phyloP scores from a whole-genome alignment of 1,139 yeast species.

The Lizanozyma gosingica region DNA sequence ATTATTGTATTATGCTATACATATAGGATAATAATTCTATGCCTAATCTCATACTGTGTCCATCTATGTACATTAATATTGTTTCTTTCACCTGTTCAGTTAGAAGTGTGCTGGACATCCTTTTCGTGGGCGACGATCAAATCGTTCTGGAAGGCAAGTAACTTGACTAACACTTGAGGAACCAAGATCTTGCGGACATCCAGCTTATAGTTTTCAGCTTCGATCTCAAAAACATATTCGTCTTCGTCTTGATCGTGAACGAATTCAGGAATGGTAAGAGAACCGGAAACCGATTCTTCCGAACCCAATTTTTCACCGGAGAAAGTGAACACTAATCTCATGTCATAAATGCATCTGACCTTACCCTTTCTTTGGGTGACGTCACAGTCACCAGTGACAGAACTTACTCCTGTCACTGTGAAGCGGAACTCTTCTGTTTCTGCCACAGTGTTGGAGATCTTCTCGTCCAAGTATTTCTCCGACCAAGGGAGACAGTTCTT shows the following conservation, averaged over 20 bases:
- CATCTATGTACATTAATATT: too few relatives aligned
- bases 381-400: slow-evolving; percentile 65
- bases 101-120: slow-evolving; percentile 45
- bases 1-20: too few relatives aligned
- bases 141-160: slow-evolving; percentile 52
- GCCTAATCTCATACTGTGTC: too few relatives aligned
- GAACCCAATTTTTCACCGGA: slow-evolving; percentile 19
- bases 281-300: slow-evolving; percentile 23
- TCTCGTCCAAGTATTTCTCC: slow-evolving; percentile 43
- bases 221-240: slow-evolving; percentile 49
- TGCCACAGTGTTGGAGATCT: slow-evolving; percentile 28
- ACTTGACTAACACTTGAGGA: slow-evolving; percentile 40
- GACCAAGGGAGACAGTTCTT: slow-evolving; percentile 76
- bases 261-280: slow-evolving; percentile 51
- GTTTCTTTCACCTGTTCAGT: slow-evolving; percentile 2
- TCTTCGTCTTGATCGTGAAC: slow-evolving; percentile 65
- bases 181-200: slow-evolving; percentile 38
- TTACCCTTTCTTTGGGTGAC: slow-evolving; percentile 78
- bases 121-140: slow-evolving; percentile 52
- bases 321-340: slow-evolving; percentile 43
- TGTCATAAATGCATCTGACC: slow-evolving; percentile 65
- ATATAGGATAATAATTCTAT: too few relatives aligned
- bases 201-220: slow-evolving; percentile 17
- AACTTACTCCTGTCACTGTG: slow-evolving; percentile 29
- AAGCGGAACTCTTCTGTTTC: slow-evolving; percentile 27